Evolutionary conservation across 2,329 filamentous ascomycete species (phyloP).

Genomic region (Botrytis medusae): DNA sequence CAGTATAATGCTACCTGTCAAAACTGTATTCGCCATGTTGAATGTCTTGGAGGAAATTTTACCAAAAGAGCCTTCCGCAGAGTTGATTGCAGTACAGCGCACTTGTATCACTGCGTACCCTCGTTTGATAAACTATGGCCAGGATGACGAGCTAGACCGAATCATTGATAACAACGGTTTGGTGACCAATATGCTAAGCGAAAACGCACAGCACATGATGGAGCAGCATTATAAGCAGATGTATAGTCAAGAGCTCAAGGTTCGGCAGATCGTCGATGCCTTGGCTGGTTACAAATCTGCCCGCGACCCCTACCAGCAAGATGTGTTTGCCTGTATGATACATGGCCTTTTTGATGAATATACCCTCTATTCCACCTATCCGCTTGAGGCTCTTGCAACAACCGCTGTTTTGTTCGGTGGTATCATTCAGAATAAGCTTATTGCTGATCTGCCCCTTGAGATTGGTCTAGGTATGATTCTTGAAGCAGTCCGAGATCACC

Average conservation of each 20-base stretch:
- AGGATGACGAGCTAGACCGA: slow-evolving; percentile 75
- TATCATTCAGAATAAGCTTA: slow-evolving; percentile 89
- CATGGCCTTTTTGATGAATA: slow-evolving; percentile 98
- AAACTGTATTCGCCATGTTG: slow-evolving; percentile 79
- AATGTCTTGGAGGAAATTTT: slow-evolving; percentile 73
- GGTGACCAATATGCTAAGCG: slow-evolving; percentile 76
- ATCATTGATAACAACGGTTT: slow-evolving; percentile 84
- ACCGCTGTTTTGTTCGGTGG: slow-evolving; percentile 96
- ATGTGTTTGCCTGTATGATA: slow-evolving; percentile 98
- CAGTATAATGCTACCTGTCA: slow-evolving; percentile 76
- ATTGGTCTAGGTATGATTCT: slow-evolving; percentile 96
- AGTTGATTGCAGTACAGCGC: slow-evolving; percentile 79
- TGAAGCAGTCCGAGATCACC: slow-evolving; percentile 87
- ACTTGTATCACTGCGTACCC: slow-evolving; percentile 91
- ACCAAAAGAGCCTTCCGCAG: slow-evolving; percentile 58
- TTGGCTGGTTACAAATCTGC: slow-evolving; percentile 88
- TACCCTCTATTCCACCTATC: slow-evolving; percentile 91
- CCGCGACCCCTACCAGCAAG: slow-evolving; percentile 78
- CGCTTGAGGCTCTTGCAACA: slow-evolving; percentile 90
- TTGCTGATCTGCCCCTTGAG: slow-evolving; percentile 86
- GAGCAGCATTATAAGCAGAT: slow-evolving; percentile 97
- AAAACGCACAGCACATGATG: slow-evolving; percentile 84
- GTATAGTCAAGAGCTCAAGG: slow-evolving; percentile 88
- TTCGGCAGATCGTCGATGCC: slow-evolving; percentile 80
- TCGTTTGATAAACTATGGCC: slow-evolving; percentile 88